A percentile compares a stretch with the other conserved stretches of the same genome.
Evolutionary conservation across 257 asterid species (phyloP).

Genomic region (Penstemon davidsonii): DNA sequence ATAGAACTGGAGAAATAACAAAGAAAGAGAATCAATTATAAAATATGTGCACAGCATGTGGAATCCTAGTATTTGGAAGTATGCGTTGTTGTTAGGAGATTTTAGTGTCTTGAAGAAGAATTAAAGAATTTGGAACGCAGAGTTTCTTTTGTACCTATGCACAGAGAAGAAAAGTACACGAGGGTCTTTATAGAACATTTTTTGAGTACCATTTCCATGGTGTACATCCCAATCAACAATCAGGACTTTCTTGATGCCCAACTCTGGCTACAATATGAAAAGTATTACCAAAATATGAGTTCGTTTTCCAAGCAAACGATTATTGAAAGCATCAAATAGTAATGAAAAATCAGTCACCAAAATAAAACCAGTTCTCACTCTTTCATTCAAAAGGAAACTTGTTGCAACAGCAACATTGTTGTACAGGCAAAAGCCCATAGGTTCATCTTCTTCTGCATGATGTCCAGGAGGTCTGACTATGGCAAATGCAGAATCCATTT

Average conservation of each 20-base stretch:
- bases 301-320: constrained; percentile 8
- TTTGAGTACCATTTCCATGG: constrained; percentile 98
- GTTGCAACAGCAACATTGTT: constrained; percentile 92
- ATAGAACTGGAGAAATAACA: not conserved
- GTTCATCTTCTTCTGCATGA: constrained; percentile 82
- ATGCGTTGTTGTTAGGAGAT: not conserved
- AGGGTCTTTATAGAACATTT: constrained; percentile 81
- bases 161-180: constrained; percentile 96
- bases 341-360: not conserved
- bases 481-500: constrained; percentile 84
- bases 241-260: constrained; percentile 76
- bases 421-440: constrained; percentile 95
- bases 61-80: constrained; percentile 8
- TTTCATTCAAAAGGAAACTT: constrained; percentile 67
- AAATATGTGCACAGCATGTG: not conserved
- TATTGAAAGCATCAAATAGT: constrained; percentile 2
- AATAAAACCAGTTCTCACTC: constrained; percentile 53
- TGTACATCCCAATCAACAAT: constrained; percentile 99
- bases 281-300: constrained; percentile 19
- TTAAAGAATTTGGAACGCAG: not conserved
- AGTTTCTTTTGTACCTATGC: constrained; percentile 60
- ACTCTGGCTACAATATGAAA: constrained; percentile 52
- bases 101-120: not conserved
- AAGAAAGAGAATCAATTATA: not conserved
- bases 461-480: constrained; percentile 98